Evolutionary conservation across 2,329 filamentous ascomycete genomes (phyloP), one percentile per base, ranked within the genome.

Genomic region (Aspergillus ochraceus): DNA sequence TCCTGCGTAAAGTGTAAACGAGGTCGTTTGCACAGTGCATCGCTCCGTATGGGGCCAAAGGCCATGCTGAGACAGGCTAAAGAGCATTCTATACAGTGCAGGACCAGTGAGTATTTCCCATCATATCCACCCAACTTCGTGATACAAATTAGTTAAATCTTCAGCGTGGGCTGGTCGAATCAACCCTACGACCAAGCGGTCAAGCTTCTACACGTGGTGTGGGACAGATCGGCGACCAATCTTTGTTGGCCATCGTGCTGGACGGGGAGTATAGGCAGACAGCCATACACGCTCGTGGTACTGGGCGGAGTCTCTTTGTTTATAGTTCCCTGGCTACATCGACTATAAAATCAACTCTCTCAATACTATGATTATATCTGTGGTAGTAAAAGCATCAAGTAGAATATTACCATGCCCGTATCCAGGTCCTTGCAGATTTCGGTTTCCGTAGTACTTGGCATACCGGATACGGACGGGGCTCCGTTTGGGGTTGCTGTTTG

Each of bases 191-290:
- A 53, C 57, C 45, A 59, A 68, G 64, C 64, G 63, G 68, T 67
- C 67, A 68, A 71, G 62, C 62, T 66, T 67, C 62, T 60, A 66
- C 67, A 73, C 70, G 71, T 73, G 71, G 70, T 61, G 66, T 66
- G 61, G 60, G 60, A 63, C 62, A 65, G 63, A 70, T 69, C 63
- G 63, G 64, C 61, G 55, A 61, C 52, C 45, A 60, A 60, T 55
- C 57, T 59, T 22, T 45, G 57, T 52, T 30, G 60, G 32, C 51
- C 59, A 59, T 56, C 56, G 49, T 58, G 53, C 49, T 36, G n/a
- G 46, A 20, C 29, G 39, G 29, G 26, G 42, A n/a, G 49, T 56
- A 14, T 17, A 14, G 36, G 36, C 36, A 17, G 11, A 17, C 11
- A 32, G 30, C 30, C 30, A 32, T 32, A 32, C 30, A 32, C 4